These are phyloP conservation scores for Toxoplasma gondii DNA, from an alignment of 169 alveolate species.

Conservation along the genomic window DNA sequence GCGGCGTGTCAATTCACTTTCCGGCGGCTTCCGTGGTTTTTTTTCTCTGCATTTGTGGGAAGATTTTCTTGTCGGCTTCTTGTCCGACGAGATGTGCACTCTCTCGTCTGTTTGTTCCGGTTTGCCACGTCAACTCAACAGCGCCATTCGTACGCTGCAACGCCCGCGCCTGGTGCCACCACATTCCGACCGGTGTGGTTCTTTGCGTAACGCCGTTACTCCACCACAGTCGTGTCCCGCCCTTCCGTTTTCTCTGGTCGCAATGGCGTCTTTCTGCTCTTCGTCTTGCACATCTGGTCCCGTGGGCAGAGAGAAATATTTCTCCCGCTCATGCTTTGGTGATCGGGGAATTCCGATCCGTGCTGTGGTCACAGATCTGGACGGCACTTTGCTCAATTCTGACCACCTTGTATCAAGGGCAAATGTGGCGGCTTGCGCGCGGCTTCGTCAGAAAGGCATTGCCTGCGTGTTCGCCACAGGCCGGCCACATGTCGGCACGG, in stretches of 20 bases:
- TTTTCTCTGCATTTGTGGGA: no score
- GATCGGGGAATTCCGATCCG: constrained; percentile 12
- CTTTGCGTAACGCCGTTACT: not conserved
- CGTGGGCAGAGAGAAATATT: not conserved
- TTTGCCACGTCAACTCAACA: not conserved
- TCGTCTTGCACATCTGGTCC: not conserved
- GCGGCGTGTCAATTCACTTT: no score
- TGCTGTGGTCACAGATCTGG: constrained; percentile 58
- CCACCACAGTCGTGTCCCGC: not conserved
- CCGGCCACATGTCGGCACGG: constrained; percentile 53
- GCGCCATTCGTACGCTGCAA: not conserved
- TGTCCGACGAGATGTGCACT: not conserved
- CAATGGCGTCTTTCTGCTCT: not conserved
- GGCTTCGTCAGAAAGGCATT: constrained; percentile 29
- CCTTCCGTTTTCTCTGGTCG: not conserved
- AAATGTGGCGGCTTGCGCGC: constrained; percentile 42
- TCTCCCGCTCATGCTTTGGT: not conserved
- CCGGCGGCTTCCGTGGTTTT: no score
- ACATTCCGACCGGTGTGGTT: not conserved
- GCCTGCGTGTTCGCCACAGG: constrained; percentile 64
- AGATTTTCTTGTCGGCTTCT: no score
- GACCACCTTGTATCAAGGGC: constrained; percentile 35
- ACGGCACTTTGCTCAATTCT: constrained; percentile 61
- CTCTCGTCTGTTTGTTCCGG: not conserved
- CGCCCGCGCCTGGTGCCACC: not conserved